Percentiles rank a stretch among this genome's conserved stretches.
Conservation (phyloP, 1,284 basidiomycete genomes). For the Ustilago trichophora region DNA sequence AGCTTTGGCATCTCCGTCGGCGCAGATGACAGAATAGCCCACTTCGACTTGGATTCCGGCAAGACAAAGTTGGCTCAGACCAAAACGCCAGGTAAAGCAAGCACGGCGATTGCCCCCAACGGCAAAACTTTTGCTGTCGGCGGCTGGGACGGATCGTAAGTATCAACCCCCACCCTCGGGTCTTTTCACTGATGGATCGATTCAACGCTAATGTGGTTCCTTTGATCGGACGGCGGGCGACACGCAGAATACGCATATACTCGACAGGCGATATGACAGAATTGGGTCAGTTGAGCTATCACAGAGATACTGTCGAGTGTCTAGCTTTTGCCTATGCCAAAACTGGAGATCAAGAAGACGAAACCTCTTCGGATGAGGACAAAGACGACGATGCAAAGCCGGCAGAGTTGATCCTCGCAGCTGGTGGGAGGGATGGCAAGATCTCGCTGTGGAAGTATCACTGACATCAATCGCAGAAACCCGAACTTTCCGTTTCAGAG, state of each 20-base stretch:
- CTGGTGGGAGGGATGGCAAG: constrained; percentile 43
- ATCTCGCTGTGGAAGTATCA: constrained; percentile 38
- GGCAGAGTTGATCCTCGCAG: constrained; percentile 20
- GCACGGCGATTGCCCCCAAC: constrained; percentile 20
- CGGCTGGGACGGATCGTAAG: constrained; percentile 47
- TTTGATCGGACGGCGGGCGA: no score
- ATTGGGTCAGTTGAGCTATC: constrained; percentile 22
- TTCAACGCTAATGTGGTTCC: no score
- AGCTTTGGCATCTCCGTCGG: constrained; percentile 26
- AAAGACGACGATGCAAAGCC: not conserved
- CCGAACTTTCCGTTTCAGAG: no score
- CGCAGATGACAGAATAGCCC: constrained; percentile 41
- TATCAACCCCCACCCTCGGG: no score
- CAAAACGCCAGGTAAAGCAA: constrained; percentile 18
- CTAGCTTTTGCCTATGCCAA: constrained; percentile 10
- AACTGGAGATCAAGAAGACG: not conserved
- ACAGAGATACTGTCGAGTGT: constrained; percentile 37
- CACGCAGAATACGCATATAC: constrained; percentile 32
- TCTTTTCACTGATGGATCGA: no score
- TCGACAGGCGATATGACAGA: not conserved
- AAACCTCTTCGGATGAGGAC: constrained; percentile 5
- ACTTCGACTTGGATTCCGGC: constrained; percentile 11
- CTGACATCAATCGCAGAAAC: constrained; percentile 5
- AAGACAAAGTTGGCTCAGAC: constrained; percentile 4
- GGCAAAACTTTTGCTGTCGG: constrained; percentile 14